Evolutionary conservation across 495 filamentous ascomycete genomes (phyloP).

Genomic region (Penicillium herquei): DNA sequence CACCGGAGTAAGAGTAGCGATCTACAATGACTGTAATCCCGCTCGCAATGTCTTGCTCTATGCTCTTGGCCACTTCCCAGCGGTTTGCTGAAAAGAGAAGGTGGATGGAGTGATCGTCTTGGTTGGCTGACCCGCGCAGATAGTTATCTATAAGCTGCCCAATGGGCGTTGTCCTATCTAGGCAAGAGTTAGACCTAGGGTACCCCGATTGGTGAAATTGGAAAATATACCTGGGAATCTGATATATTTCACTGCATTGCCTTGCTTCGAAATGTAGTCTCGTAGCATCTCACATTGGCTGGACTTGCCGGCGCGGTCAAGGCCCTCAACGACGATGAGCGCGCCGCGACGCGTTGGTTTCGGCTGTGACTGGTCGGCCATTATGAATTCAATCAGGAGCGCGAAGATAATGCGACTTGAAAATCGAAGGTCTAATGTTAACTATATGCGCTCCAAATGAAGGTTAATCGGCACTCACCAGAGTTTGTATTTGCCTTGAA

Average conservation of each 20-base stretch:
- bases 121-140: conserved; percentile 67
- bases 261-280: conserved; percentile 57
- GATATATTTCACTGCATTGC: conserved; percentile 67
- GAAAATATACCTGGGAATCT: conserved; percentile 76
- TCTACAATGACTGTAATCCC: conserved; percentile 82
- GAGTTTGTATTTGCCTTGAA: too few species aligned
- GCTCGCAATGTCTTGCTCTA: conserved; percentile 55
- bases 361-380: conserved; percentile 15
- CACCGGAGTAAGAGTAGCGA: conserved; percentile 90
- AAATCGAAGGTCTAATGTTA: too few species aligned
- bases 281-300: conserved; percentile 81
- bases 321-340: conserved; percentile 87
- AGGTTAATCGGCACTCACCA: too few species aligned
- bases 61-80: conserved; percentile 79
- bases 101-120: conserved; percentile 92
- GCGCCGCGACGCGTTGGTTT: conserved; percentile 55
- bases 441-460: too few species aligned
- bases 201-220: background rate
- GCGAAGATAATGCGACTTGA: too few species aligned
- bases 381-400: conserved; percentile 5
- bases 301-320: conserved; percentile 93
- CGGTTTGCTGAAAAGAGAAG: conserved; percentile 94
- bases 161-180: conserved; percentile 85
- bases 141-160: conserved; percentile 89
- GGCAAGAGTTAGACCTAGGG: conserved; percentile 14